Conservation (phyloP, 768 basidiomycete genomes). For the Suillus ampliporus region DNA sequence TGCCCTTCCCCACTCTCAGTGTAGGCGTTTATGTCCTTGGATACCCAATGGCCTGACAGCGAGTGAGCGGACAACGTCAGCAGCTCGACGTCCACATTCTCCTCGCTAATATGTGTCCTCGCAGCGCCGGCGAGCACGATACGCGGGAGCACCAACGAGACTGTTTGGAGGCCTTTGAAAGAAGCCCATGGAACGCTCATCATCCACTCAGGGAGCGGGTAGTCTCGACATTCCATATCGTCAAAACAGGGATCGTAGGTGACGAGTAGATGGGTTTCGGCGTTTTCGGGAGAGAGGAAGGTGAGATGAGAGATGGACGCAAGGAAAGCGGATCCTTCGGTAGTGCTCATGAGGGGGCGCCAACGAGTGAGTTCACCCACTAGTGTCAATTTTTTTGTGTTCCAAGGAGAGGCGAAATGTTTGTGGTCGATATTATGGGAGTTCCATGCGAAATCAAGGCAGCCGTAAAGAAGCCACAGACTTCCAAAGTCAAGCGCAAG, state of each 20-base stretch:
- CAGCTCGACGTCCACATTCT: background rate
- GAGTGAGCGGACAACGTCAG: background rate
- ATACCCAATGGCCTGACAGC: background rate
- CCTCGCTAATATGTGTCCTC: background rate
- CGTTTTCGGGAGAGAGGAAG: conserved; percentile 21
- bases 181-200: conserved; percentile 36
- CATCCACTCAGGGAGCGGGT: conserved; percentile 27
- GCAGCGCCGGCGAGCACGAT: background rate
- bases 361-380: conserved; percentile 36
- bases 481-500: conserved; percentile 41
- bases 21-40: background rate
- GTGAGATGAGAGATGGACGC: conserved; percentile 44
- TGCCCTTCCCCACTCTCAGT: background rate
- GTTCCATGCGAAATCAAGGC: conserved; percentile 24
- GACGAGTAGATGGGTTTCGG: background rate
- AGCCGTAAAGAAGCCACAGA: conserved; percentile 43
- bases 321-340: conserved; percentile 41
- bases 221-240: background rate
- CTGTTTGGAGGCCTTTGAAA: conserved; percentile 32
- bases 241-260: background rate
- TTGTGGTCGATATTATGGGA: background rate
- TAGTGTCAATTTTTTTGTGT: conserved; percentile 32
- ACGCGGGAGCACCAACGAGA: background rate
- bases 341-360: conserved; percentile 40
- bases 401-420: conserved; percentile 25